Evolutionary conservation across 805 yeast species (phyloP), one percentile per base, ranked within the genome.

Genomic region (Sugiyamaella chiloensis): DNA sequence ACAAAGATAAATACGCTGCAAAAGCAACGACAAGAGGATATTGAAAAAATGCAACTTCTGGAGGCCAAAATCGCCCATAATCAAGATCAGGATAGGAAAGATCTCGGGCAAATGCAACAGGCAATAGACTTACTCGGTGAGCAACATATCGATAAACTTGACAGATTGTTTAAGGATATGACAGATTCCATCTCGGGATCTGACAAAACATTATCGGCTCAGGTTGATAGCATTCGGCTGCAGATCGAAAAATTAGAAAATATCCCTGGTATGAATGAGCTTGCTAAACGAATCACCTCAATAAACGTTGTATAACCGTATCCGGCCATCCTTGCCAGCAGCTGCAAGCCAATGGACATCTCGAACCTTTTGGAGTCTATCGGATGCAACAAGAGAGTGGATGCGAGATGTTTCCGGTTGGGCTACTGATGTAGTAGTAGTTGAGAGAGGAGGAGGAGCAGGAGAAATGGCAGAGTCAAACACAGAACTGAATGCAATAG

Each of bases 251-350:
- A 48, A 31, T 32, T 52, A 23, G 49, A 52, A 42, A 34, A 32
- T 24, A 46, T 23, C 29, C 27, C 37, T 27, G 41, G 29, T 8
- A 37, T 20, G 16, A 40, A 19, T 5, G 44, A 17, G n/a, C 17
- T 30, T 7, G 19, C 14, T 4, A 30, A 17, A n/a, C 24, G 16
- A 14, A 8, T 19, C 32, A 3, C 19, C 11, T 44, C 36, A 52
- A 40, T 52, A 50, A 11, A 59, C 46, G n/a, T 57, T 55, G 58
- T 71, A 75, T 8, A 76, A 60, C 9, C 67, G 68, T 2, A 80
- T 66, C 2, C 79, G 66, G 2, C 84, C 83, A 52, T 80, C 83
- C 42, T 75, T 77, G 40, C 75, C 79, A 0, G 79, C 85, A 1
- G 72, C 70, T 4, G 78, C 73, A 1, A 78, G 52, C 57, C 72